These are phyloP conservation scores for Penicillium psychrofluorescens DNA, from an alignment of 495 filamentous ascomycete genomes.

Conservation along the genomic window DNA sequence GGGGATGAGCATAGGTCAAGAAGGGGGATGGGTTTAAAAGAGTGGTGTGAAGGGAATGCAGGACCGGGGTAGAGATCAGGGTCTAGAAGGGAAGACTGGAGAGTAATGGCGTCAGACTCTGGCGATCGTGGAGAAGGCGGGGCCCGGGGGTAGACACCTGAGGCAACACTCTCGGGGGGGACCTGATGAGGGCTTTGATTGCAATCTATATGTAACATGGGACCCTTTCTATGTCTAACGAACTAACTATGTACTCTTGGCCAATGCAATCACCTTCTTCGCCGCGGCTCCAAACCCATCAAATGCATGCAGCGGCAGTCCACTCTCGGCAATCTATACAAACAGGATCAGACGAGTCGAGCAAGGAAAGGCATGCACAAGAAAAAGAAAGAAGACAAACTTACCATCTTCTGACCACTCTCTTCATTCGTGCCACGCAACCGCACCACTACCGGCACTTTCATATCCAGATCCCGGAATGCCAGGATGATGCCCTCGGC, in stretches of 20 bases:
- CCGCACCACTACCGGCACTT: slow-evolving; percentile 74
- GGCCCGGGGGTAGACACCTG: slow-evolving; percentile 14
- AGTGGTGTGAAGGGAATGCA: background rate
- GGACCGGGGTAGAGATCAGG: background rate
- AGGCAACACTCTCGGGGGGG: slow-evolving; percentile 3
- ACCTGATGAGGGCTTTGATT: background rate
- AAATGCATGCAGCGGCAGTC: slow-evolving; percentile 65
- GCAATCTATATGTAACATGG: too few relatives aligned
- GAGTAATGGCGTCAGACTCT: slow-evolving; percentile 20
- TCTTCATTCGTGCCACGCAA: slow-evolving; percentile 79
- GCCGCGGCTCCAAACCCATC: slow-evolving; percentile 79
- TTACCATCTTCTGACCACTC: slow-evolving; percentile 63
- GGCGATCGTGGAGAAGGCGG: slow-evolving; percentile 21
- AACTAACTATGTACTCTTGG: slow-evolving; percentile 12
- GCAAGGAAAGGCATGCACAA: background rate
- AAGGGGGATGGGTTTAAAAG: background rate
- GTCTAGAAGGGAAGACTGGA: slow-evolving; percentile 5
- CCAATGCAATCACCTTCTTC: slow-evolving; percentile 63
- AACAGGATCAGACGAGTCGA: slow-evolving; percentile 3
- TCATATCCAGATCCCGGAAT: slow-evolving; percentile 62
- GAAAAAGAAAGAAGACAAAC: slow-evolving; percentile 4
- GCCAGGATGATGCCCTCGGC: slow-evolving; percentile 73
- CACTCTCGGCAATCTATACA: slow-evolving; percentile 60
- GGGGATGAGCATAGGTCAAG: background rate
- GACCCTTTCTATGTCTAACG: too few relatives aligned